Percentiles rank a stretch among this genome's conserved stretches.
Evolutionary conservation across 2,329 filamentous ascomycete species (phyloP).

Genomic region (Fusarium xyrophilum): DNA sequence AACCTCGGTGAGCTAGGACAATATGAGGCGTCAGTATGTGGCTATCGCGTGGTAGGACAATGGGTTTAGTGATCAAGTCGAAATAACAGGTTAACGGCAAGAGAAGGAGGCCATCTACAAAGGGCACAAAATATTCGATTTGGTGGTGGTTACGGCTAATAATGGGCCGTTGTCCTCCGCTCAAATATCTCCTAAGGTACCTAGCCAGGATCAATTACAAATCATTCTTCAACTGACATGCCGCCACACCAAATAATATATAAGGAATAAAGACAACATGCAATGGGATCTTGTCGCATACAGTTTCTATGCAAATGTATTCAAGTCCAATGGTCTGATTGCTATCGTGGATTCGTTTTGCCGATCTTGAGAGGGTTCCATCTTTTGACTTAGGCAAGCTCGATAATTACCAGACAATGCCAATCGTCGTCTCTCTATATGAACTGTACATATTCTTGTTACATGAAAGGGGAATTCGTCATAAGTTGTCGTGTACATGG

Average conservation of each 20-base stretch:
- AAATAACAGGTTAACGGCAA: background rate
- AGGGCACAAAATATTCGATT: background rate
- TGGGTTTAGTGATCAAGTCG: background rate
- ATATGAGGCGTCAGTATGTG: background rate
- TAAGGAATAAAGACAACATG: background rate
- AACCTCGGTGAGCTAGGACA: background rate
- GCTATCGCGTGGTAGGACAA: background rate
- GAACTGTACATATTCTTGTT: conserved; percentile 13
- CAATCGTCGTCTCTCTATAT: conserved; percentile 25
- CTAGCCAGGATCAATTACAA: background rate
- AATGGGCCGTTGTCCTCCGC: background rate
- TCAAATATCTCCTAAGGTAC: background rate
- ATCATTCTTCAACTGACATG: background rate
- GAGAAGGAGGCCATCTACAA: background rate
- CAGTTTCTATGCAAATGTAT: background rate
- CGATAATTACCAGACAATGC: background rate
- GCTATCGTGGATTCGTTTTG: background rate
- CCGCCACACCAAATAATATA: background rate
- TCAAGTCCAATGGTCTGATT: background rate
- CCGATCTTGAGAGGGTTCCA: conserved; percentile 1
- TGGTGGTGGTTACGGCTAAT: background rate
- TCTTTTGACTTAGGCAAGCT: background rate
- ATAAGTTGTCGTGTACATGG: conserved; percentile 13
- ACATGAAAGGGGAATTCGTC: conserved; percentile 3
- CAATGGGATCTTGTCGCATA: background rate